Evolutionary conservation across 768 basidiomycete species (phyloP).

Genomic region (Lactifluus echinatus): DNA sequence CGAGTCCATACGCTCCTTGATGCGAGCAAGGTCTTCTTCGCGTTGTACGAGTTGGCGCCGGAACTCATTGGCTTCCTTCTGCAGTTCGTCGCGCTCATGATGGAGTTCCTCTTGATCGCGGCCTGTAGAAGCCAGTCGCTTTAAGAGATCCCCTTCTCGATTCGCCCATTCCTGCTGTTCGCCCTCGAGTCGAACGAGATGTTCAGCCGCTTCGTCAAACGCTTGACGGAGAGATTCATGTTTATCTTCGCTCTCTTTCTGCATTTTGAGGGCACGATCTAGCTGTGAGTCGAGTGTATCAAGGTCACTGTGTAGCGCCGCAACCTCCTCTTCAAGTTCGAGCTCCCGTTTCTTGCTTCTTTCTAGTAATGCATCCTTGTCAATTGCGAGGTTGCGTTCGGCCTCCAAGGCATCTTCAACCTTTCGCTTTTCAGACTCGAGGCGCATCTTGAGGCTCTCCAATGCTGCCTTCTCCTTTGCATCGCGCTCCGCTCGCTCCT

Average conservation of each 20-base stretch:
- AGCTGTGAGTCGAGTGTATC: slow-evolving; percentile 81
- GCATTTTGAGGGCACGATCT: slow-evolving; percentile 65
- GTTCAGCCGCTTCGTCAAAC: slow-evolving; percentile 80
- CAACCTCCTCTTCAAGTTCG: slow-evolving; percentile 79
- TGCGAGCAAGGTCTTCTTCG: slow-evolving; percentile 69
- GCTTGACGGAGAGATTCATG: slow-evolving; percentile 59
- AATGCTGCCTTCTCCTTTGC: slow-evolving; percentile 71
- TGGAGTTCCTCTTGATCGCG: slow-evolving; percentile 40
- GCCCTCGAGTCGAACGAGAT: slow-evolving; percentile 71
- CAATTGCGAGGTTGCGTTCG: slow-evolving; percentile 68
- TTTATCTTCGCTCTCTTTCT: slow-evolving; percentile 76
- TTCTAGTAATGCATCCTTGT: slow-evolving; percentile 78
- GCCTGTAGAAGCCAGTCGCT: slow-evolving; percentile 33
- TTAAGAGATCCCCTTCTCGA: slow-evolving; percentile 55
- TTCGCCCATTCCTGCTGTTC: slow-evolving; percentile 61
- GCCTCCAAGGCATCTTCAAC: slow-evolving; percentile 76
- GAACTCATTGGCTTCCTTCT: slow-evolving; percentile 59
- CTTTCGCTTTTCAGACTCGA: slow-evolving; percentile 78
- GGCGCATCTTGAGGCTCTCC: slow-evolving; percentile 68
- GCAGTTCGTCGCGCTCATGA: slow-evolving; percentile 48
- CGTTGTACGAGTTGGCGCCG: slow-evolving; percentile 58
- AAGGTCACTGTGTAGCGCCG: slow-evolving; percentile 70
- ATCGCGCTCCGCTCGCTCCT: slow-evolving; percentile 83
- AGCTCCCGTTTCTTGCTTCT: slow-evolving; percentile 79
- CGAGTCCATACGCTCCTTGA: slow-evolving; percentile 67